Percentiles rank a stretch among this genome's conserved stretches.
Conservation (phyloP, 805 yeast genomes). For the Metschnikowia corniflorae region DNA sequence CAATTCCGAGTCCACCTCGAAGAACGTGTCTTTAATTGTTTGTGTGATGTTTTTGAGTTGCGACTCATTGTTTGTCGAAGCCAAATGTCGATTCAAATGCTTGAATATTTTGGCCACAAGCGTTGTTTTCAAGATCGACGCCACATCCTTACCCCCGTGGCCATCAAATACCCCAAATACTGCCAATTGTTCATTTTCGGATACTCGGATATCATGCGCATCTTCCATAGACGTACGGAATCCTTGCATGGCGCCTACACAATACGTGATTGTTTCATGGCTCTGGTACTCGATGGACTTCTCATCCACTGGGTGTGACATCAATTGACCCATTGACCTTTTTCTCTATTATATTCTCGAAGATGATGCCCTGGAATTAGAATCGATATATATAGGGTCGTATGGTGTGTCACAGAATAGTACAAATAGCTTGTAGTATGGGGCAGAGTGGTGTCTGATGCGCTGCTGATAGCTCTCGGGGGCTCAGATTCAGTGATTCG, state of each 20-base stretch:
- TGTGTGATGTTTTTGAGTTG: constrained; percentile 12
- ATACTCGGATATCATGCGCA: constrained; percentile 56
- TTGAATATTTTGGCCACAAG: constrained; percentile 38
- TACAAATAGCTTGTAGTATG: too few species aligned
- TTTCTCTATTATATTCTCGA: too few species aligned
- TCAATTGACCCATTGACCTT: constrained; percentile 79
- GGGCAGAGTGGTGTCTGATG: too few species aligned
- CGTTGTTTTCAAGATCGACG: constrained; percentile 47
- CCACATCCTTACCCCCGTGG: constrained; percentile 69
- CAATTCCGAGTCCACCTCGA: constrained; percentile 34
- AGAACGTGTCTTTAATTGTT: constrained; percentile 32
- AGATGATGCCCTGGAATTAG: too few species aligned
- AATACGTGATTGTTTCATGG: constrained; percentile 48
- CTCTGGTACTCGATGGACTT: constrained; percentile 51
- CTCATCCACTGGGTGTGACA: constrained; percentile 73
- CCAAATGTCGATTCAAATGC: constrained; percentile 17
- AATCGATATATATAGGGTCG: too few species aligned
- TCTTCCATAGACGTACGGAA: constrained; percentile 74
- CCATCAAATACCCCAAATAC: constrained; percentile 79
- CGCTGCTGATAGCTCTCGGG: too few species aligned
- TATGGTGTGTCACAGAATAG: too few species aligned
- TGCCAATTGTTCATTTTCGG: constrained; percentile 38
- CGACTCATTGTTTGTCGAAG: constrained; percentile 1
- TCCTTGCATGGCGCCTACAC: constrained; percentile 77
- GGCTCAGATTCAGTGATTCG: too few species aligned